Percentiles rank a stretch among this genome's conserved stretches.
Conservation (phyloP, 441 rosid genomes). For the Aquilaria agallochum region DNA sequence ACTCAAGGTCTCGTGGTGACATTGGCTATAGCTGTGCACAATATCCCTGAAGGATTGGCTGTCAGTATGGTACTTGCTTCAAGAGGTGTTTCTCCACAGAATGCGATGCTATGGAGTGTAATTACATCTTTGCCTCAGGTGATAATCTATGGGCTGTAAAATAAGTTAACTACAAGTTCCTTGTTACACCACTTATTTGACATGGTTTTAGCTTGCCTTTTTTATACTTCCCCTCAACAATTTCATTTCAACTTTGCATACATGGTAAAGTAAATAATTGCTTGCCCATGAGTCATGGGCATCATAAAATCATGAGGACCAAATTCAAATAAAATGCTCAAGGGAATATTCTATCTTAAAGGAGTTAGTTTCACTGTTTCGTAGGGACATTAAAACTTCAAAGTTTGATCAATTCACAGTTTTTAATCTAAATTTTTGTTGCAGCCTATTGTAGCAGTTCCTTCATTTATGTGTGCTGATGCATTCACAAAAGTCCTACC, state of each 20-base stretch:
- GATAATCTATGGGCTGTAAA: not conserved
- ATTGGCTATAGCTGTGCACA: conserved; percentile 97
- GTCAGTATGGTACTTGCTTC: conserved; percentile 99
- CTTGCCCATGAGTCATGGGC: too few relatives aligned
- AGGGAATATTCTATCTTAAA: not conserved
- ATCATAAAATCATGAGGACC: too few relatives aligned
- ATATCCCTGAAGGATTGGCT: conserved; percentile 96
- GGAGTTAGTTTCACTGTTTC: too few relatives aligned
- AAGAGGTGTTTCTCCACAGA: conserved; percentile 97
- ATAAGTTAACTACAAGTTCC: too few relatives aligned
- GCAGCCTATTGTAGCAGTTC: conserved; percentile 98
- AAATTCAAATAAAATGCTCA: not conserved
- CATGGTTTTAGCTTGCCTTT: too few relatives aligned
- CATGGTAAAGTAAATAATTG: too few relatives aligned
- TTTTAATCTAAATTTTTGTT: conserved; percentile 1
- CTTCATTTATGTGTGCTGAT: conserved; percentile 96
- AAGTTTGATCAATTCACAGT: not conserved
- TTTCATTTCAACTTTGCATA: not conserved
- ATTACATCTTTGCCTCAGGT: conserved; percentile 99
- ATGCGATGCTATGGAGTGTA: conserved; percentile 99
- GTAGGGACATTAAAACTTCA: not conserved
- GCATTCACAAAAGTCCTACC: conserved; percentile 93
- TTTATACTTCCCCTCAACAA: too few relatives aligned
- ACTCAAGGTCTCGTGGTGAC: conserved; percentile 96
- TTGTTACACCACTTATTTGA: too few relatives aligned